Evolutionary conservation across 306 rosid genomes (phyloP).

Genomic region (Sophora flavescens): DNA sequence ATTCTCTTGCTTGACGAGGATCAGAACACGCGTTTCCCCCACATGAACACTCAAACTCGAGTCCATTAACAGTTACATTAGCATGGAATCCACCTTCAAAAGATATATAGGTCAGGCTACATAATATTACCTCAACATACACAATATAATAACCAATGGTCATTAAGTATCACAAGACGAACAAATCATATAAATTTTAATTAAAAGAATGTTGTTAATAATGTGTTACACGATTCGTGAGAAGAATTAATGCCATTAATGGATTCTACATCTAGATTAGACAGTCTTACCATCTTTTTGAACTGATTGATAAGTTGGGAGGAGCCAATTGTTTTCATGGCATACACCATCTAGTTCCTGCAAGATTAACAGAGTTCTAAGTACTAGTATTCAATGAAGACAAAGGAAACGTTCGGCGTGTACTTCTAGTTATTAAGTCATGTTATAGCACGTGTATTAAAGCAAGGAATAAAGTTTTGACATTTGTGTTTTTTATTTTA

Average conservation of each 20-base stretch:
- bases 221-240: slow-evolving; percentile 10
- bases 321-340: slow-evolving; percentile 56
- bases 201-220: neutral
- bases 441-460: slow-evolving; percentile 9
- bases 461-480: neutral
- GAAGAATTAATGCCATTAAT: neutral
- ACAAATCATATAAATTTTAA: slow-evolving; percentile 18
- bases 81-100: slow-evolving; percentile 76
- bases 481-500: no score
- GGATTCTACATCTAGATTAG: slow-evolving; percentile 36
- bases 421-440: slow-evolving; percentile 6
- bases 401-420: slow-evolving; percentile 18
- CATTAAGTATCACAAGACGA: slow-evolving; percentile 11
- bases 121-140: slow-evolving; percentile 47
- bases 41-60: slow-evolving; percentile 56
- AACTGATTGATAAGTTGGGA: slow-evolving; percentile 59
- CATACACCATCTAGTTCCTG: slow-evolving; percentile 56
- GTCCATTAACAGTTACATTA: slow-evolving; percentile 57
- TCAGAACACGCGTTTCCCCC: slow-evolving; percentile 44
- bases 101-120: slow-evolving; percentile 32
- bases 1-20: slow-evolving; percentile 61
- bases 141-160: slow-evolving; percentile 3
- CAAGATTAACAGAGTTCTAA: slow-evolving; percentile 37
- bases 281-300: slow-evolving; percentile 55
- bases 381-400: slow-evolving; percentile 25